A percentile compares a stretch with the other conserved stretches of the same genome.
Conservation (phyloP, 495 filamentous ascomycete species). For the Lepidopterella palustris region DNA sequence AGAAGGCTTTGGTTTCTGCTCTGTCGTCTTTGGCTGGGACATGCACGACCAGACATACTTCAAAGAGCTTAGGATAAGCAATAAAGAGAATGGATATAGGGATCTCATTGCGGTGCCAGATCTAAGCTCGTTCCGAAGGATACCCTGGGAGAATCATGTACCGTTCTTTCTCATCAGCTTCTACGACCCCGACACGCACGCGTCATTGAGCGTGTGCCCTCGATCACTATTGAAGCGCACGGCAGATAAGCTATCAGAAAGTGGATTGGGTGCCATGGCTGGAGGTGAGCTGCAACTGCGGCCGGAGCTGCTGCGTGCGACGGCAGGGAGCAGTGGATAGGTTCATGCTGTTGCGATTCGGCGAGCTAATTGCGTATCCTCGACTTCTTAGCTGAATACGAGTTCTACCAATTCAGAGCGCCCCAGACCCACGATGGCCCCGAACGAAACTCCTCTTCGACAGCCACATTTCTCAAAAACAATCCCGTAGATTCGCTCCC, state of each 20-base stretch:
- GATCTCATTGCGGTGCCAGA: conserved; percentile 85
- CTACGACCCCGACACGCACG: conserved; percentile 61
- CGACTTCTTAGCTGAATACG: conserved; percentile 70
- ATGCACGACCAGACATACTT: conserved; percentile 93
- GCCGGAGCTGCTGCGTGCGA: not conserved
- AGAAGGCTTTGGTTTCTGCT: conserved; percentile 93
- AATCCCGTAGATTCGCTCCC: conserved; percentile 69
- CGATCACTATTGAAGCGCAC: conserved; percentile 64
- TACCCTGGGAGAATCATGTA: conserved; percentile 90
- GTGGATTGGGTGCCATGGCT: conserved; percentile 78
- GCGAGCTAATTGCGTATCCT: conserved; percentile 7
- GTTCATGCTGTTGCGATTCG: conserved; percentile 3
- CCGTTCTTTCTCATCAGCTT: conserved; percentile 94
- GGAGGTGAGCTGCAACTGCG: conserved; percentile 58
- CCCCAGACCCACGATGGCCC: conserved; percentile 44
- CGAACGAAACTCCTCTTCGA: conserved; percentile 60
- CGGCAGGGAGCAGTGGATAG: not conserved
- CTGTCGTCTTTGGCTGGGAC: conserved; percentile 95
- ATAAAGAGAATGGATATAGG: conserved; percentile 86
- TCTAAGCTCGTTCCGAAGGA: conserved; percentile 71
- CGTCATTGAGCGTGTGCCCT: conserved; percentile 75
- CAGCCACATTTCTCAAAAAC: conserved; percentile 63
- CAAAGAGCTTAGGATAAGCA: conserved; percentile 78
- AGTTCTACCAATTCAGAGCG: conserved; percentile 89
- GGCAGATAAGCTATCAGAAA: conserved; percentile 56